phyloP scores from a whole-genome alignment of 2,329 filamentous ascomycete species.

The Trichoderma sp. region DNA sequence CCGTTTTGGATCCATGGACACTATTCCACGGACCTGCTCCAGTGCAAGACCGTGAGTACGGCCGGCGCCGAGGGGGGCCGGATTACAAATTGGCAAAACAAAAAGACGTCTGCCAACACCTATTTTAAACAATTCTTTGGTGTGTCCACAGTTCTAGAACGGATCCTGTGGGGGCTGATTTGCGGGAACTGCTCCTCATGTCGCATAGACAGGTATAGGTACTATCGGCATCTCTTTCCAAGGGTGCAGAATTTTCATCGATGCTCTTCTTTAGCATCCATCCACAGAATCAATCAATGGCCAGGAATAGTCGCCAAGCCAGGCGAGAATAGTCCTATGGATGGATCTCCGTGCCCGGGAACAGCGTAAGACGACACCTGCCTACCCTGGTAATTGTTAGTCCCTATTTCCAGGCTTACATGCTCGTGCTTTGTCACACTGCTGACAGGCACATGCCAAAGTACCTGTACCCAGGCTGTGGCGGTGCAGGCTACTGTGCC shows the following conservation, averaged over 20 bases:
- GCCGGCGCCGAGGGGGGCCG: background rate
- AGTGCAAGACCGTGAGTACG: background rate
- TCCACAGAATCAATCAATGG: background rate
- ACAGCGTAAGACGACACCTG: background rate
- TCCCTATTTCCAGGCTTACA: background rate
- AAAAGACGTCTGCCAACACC: background rate
- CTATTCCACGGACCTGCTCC: background rate
- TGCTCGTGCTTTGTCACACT: background rate
- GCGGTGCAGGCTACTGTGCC: background rate
- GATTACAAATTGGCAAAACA: background rate
- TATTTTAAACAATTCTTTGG: background rate
- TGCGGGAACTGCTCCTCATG: background rate
- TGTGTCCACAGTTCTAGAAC: background rate
- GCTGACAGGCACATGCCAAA: background rate
- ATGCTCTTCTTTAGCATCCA: background rate
- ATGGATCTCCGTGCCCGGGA: background rate
- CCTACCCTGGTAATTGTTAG: constrained; percentile 1
- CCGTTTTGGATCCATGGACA: background rate
- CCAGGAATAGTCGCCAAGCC: background rate
- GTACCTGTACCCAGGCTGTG: background rate
- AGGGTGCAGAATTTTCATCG: background rate
- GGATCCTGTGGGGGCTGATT: background rate
- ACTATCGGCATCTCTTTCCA: background rate
- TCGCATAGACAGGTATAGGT: background rate
- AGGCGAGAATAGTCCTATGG: background rate